A percentile compares a stretch with the other conserved stretches of the same genome.
Conservation (phyloP, 768 basidiomycete genomes). For the Mycena maculata region DNA sequence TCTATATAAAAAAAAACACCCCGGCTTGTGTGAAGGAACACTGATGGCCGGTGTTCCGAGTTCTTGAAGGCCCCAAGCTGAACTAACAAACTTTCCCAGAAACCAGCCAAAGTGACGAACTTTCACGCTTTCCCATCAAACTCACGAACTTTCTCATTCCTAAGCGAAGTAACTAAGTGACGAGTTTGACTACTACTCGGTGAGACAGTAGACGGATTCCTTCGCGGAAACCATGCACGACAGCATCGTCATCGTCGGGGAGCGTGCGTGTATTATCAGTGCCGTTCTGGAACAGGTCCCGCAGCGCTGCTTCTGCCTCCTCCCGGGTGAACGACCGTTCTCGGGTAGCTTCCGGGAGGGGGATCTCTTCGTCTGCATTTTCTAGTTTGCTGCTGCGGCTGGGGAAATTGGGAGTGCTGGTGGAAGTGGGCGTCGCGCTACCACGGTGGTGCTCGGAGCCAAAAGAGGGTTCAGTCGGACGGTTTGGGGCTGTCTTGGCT, state of each 20-base stretch:
- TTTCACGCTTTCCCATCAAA: too few species aligned
- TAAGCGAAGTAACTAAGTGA: too few species aligned
- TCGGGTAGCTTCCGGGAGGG: constrained; percentile 1
- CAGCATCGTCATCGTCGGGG: constrained; percentile 71
- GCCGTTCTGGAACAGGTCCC: constrained; percentile 76
- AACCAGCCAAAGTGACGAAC: too few species aligned
- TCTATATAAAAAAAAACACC: too few species aligned
- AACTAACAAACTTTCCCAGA: too few species aligned
- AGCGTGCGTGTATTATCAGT: constrained; percentile 68
- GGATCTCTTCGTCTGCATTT: constrained; percentile 23
- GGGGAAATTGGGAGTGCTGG: too few species aligned
- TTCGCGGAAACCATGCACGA: constrained; percentile 81
- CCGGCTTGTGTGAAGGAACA: too few species aligned
- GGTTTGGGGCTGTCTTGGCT: neutral
- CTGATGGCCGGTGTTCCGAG: too few species aligned
- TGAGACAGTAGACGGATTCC: constrained; percentile 79
- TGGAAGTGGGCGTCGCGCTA: neutral
- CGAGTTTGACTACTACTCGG: too few species aligned
- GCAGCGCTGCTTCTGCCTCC: constrained; percentile 83
- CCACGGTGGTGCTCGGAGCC: constrained; percentile 4
- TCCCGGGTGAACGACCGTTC: constrained; percentile 40
- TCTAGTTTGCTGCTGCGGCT: neutral
- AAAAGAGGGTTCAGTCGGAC: neutral
- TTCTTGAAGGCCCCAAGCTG: too few species aligned
- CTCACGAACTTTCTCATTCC: too few species aligned